A percentile compares a stretch with the other conserved stretches of the same genome.
Conservation (phyloP, 345 rosid species). For the Pseudoturritis turrita region DNA sequence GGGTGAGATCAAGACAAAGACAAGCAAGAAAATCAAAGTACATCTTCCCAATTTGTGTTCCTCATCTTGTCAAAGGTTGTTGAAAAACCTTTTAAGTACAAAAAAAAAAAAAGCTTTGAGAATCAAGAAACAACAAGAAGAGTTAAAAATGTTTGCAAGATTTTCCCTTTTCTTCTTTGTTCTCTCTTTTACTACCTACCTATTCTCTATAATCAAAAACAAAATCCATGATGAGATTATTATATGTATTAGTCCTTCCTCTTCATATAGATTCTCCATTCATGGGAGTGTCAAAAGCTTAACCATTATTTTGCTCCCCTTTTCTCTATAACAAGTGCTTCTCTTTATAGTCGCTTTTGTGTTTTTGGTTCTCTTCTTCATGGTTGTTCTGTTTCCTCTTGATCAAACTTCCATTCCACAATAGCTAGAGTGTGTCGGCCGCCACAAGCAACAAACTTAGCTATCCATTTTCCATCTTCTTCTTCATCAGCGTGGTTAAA, state of each 20-base stretch:
- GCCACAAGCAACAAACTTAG: conserved; percentile 80
- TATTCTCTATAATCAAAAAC: conserved; percentile 1
- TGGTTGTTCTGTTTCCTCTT: conserved; percentile 18
- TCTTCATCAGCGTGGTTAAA: conserved; percentile 38
- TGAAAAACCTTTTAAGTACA: conserved; percentile 4
- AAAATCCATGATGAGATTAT: background rate
- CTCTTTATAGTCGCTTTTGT: background rate
- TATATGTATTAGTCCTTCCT: conserved; percentile 1
- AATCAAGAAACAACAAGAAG: conserved; percentile 6
- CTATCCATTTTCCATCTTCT: conserved; percentile 61
- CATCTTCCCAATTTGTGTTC: conserved; percentile 39
- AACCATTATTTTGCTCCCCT: conserved; percentile 7
- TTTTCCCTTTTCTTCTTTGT: background rate
- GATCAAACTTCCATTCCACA: conserved; percentile 59
- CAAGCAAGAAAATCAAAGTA: conserved; percentile 39
- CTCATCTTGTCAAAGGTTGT: conserved; percentile 35
- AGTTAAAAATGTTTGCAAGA: background rate
- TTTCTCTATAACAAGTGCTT: conserved; percentile 19
- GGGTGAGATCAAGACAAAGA: conserved; percentile 57
- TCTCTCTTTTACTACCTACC: background rate
- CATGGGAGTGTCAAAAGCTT: conserved; percentile 20
- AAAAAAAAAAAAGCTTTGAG: background rate
- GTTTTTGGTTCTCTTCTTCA: background rate
- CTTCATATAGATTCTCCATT: conserved; percentile 21
- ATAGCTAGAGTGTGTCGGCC: conserved; percentile 93